These are phyloP conservation scores for Phialocephala sp. DNA, from an alignment of 2,329 filamentous ascomycete genomes.

Conservation along the genomic window DNA sequence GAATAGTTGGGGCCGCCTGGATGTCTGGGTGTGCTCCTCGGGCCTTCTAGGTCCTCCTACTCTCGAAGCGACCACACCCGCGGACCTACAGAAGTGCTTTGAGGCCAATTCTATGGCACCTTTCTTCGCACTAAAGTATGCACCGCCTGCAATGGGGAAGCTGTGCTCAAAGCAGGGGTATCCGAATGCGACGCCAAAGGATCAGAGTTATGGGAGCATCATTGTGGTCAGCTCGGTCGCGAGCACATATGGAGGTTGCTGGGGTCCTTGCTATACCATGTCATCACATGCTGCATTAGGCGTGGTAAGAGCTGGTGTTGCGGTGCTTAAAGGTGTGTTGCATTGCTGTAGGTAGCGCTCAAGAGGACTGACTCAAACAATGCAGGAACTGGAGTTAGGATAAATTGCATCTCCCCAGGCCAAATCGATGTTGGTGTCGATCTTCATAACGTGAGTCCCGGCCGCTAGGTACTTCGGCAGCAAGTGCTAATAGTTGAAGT, in stretches of 20 bases:
- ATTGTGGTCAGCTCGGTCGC: slow-evolving; percentile 65
- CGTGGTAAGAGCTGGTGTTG: slow-evolving; percentile 63
- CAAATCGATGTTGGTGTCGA: slow-evolving; percentile 50
- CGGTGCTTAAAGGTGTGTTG: slow-evolving; percentile 54
- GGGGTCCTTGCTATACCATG: slow-evolving; percentile 67
- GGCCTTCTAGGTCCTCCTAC: slow-evolving; percentile 62
- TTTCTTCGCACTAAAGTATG: slow-evolving; percentile 70
- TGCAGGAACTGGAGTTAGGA: slow-evolving; percentile 58
- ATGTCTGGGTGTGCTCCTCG: slow-evolving; percentile 65
- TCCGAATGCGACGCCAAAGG: slow-evolving; percentile 65
- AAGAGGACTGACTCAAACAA: neutral
- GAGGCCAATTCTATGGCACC: slow-evolving; percentile 66
- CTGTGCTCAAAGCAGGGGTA: slow-evolving; percentile 59
- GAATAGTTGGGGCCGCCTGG: slow-evolving; percentile 63
- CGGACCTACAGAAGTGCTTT: slow-evolving; percentile 61
- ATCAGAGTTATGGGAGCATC: slow-evolving; percentile 64
- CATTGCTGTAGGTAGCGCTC: neutral
- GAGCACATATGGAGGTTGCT: slow-evolving; percentile 61
- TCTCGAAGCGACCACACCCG: slow-evolving; percentile 60
- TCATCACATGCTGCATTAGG: slow-evolving; percentile 64
- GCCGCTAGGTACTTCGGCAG: slow-evolving; percentile 35
- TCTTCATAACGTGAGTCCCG: slow-evolving; percentile 45
- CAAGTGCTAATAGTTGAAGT: slow-evolving; percentile 34
- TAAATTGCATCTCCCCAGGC: slow-evolving; percentile 57
- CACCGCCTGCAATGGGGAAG: slow-evolving; percentile 67